Conservation (phyloP, 768 basidiomycete species). For the Phanerochaete carnosa region DNA sequence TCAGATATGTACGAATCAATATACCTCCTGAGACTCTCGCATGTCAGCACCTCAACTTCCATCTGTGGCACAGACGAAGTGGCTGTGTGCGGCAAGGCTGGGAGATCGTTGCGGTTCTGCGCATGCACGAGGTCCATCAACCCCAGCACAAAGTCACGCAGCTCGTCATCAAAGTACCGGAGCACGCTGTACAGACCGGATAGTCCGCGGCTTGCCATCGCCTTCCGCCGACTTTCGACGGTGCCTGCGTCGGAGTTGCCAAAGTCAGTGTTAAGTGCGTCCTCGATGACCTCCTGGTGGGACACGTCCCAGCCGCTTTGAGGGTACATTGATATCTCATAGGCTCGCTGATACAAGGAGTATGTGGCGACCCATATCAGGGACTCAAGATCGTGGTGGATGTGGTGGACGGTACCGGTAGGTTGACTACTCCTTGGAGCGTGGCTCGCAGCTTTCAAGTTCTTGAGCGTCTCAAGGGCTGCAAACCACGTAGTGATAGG, state of each 20-base stretch:
- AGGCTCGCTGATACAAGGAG: not conserved
- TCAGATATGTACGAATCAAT: not conserved
- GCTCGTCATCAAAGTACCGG: not conserved
- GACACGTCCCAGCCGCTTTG: not conserved
- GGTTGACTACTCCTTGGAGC: no score
- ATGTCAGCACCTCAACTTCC: not conserved
- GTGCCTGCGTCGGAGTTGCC: not conserved
- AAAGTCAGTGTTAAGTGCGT: not conserved
- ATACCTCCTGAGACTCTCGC: not conserved
- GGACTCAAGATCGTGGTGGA: not conserved
- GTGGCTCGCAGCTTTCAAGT: not conserved
- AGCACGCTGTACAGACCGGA: not conserved
- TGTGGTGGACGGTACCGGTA: not conserved
- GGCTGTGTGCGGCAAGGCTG: not conserved
- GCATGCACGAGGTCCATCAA: not conserved
- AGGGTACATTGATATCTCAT: not conserved
- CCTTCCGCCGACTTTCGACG: not conserved
- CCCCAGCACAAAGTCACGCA: not conserved
- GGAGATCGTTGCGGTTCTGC: not conserved
- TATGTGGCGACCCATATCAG: not conserved
- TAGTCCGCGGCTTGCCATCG: not conserved
- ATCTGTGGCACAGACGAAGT: not conserved
- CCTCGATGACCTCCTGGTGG: not conserved
- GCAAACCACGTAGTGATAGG: not conserved
- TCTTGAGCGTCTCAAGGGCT: not conserved